These are phyloP conservation scores for Fusarium buharicum DNA, from an alignment of 2,329 filamentous ascomycete genomes.

Conservation along the genomic window DNA sequence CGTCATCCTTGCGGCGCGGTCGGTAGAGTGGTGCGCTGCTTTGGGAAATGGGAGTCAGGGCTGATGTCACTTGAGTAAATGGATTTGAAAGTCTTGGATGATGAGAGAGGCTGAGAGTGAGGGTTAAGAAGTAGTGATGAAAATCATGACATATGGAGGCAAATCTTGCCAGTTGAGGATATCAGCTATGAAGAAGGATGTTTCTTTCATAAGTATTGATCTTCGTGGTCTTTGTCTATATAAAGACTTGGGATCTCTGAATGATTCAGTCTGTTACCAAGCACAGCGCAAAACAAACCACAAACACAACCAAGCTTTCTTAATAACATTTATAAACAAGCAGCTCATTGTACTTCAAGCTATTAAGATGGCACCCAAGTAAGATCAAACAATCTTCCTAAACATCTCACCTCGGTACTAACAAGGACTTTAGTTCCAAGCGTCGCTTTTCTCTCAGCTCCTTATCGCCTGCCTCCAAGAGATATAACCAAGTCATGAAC, in stretches of 20 bases:
- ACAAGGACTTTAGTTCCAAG: neutral
- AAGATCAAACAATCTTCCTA: rapidly evolving
- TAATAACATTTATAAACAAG: neutral
- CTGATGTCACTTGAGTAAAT: slow-evolving; percentile 17
- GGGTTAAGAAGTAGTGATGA: neutral
- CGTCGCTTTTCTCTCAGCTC: slow-evolving; percentile 25
- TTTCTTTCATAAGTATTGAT: neutral
- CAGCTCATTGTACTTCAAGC: no score
- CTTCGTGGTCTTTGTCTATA: neutral
- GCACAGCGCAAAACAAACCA: neutral
- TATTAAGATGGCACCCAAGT: slow-evolving; percentile 17
- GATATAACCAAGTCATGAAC: slow-evolving; percentile 26
- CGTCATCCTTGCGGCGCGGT: slow-evolving; percentile 21
- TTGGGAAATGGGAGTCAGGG: neutral
- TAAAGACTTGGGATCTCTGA: neutral
- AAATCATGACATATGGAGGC: neutral
- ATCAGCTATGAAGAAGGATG: neutral
- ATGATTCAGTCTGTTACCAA: no score
- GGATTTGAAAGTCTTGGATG: rapidly evolving
- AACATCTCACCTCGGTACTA: neutral
- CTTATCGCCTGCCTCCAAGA: slow-evolving; percentile 7
- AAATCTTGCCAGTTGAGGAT: neutral
- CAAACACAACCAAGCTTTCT: rapidly evolving
- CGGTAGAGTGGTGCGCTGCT: neutral
- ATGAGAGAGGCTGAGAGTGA: neutral